Evolutionary conservation across 1,139 yeast species (phyloP).

Genomic region (Pichia sp.): DNA sequence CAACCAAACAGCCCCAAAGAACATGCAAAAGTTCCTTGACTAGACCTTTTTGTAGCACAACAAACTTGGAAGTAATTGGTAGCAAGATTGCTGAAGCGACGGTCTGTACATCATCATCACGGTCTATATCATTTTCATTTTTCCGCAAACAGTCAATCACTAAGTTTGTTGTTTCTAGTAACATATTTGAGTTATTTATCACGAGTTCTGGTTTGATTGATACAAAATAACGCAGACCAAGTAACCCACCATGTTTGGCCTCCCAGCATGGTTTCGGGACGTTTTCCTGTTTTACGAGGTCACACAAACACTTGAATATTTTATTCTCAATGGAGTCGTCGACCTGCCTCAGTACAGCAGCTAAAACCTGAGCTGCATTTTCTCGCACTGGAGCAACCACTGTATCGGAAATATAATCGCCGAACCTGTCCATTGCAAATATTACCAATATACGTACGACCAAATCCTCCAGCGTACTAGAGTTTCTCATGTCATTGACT

Average conservation of each 20-base stretch:
- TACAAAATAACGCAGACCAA: slow-evolving; percentile 88
- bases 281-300: slow-evolving; percentile 67
- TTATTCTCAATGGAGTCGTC: slow-evolving; percentile 51
- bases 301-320: slow-evolving; percentile 63
- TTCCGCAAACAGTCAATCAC: slow-evolving; percentile 70
- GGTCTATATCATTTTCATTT: slow-evolving; percentile 48
- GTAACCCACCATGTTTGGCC: slow-evolving; percentile 97
- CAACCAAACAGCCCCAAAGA: slow-evolving; percentile 83
- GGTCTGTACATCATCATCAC: slow-evolving; percentile 90
- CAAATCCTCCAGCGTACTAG: slow-evolving; percentile 76
- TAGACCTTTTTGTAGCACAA: slow-evolving; percentile 54
- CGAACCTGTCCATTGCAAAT: slow-evolving; percentile 91
- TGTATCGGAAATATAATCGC: slow-evolving; percentile 95
- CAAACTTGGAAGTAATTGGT: slow-evolving; percentile 85
- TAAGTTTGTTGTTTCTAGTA: slow-evolving; percentile 73
- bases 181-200: slow-evolving; percentile 50
- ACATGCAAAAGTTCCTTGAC: slow-evolving; percentile 67
- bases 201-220: slow-evolving; percentile 82
- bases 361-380: slow-evolving; percentile 91
- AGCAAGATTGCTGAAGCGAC: slow-evolving; percentile 91
- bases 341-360: slow-evolving; percentile 77
- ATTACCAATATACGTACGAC: slow-evolving; percentile 82
- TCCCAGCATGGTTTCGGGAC: slow-evolving; percentile 65
- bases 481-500: slow-evolving; percentile 65
- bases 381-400: slow-evolving; percentile 98